Evolutionary conservation across 495 filamentous ascomycete species (phyloP).

Genomic region (Penicillium turbatum): DNA sequence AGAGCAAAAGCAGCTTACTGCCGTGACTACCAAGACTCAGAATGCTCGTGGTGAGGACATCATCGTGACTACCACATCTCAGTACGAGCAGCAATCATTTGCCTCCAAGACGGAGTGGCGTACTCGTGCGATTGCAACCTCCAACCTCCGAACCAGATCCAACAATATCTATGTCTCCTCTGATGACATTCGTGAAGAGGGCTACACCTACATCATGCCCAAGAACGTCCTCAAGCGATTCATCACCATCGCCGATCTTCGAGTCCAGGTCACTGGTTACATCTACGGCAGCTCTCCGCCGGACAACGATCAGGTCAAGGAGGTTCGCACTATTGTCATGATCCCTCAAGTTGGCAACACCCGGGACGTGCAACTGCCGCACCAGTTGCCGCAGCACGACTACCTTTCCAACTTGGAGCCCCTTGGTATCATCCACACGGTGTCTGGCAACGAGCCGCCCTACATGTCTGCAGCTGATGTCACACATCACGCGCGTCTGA

Average conservation of each 20-base stretch:
- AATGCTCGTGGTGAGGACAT: conserved; percentile 98
- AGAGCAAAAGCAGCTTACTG: conserved; percentile 92
- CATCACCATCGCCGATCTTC: conserved; percentile 96
- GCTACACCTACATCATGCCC: conserved; percentile 94
- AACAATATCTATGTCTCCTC: conserved; percentile 99
- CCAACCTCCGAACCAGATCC: conserved; percentile 87
- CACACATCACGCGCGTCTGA: conserved; percentile 84
- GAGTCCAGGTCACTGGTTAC: conserved; percentile 93
- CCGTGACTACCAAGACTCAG: conserved; percentile 96
- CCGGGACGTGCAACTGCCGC: conserved; percentile 84
- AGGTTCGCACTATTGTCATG: conserved; percentile 94
- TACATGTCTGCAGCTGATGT: conserved; percentile 96
- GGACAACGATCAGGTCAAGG: conserved; percentile 96
- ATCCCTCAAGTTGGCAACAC: conserved; percentile 93
- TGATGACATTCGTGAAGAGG: conserved; percentile 77
- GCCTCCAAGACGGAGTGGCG: conserved; percentile 99
- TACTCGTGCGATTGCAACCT: conserved; percentile 91
- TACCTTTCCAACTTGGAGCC: conserved; percentile 85
- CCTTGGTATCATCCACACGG: conserved; percentile 91
- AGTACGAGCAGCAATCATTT: conserved; percentile 96
- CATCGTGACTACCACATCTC: conserved; percentile 94
- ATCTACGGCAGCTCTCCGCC: conserved; percentile 89
- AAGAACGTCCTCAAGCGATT: conserved; percentile 99
- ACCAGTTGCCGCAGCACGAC: conserved; percentile 90
- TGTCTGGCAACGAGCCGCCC: conserved; percentile 87